Evolutionary conservation across 176 grass and related monocot genomes (phyloP).

Genomic region (Oryza nivara): DNA sequence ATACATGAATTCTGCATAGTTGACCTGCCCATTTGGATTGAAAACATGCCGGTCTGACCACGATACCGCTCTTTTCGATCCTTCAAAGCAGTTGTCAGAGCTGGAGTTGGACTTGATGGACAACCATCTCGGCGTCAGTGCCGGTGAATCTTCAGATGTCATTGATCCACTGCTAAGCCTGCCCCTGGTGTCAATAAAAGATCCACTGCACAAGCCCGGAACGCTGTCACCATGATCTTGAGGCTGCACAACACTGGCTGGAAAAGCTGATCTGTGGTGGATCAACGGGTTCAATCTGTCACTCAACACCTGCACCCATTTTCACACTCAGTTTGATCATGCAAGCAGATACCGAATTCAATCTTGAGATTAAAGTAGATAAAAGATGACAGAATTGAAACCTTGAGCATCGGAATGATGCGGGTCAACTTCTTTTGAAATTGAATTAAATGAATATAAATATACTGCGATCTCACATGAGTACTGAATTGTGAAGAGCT

Average conservation of each 20-base stretch:
- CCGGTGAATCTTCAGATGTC: conserved; percentile 49
- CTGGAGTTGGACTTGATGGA: conserved; percentile 48
- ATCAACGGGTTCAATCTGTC: conserved; percentile 34
- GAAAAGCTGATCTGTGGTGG: conserved; percentile 21
- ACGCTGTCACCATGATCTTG: conserved; percentile 16
- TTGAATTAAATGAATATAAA: neutral
- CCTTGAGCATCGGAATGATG: neutral
- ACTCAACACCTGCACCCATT: conserved; percentile 18
- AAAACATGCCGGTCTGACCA: conserved; percentile 22
- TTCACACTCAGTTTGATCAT: neutral
- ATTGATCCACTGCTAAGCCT: conserved; percentile 41
- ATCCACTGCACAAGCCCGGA: neutral
- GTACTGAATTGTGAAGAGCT: neutral
- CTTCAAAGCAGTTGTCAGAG: conserved; percentile 36
- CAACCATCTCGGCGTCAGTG: conserved; percentile 39
- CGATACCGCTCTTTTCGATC: conserved; percentile 22
- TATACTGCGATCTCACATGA: neutral
- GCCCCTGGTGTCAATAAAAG: conserved; percentile 33
- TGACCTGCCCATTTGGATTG: conserved; percentile 11
- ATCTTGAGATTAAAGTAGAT: neutral
- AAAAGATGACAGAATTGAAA: neutral
- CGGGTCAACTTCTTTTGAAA: neutral
- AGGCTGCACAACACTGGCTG: neutral
- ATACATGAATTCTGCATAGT: conserved; percentile 44
- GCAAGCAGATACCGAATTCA: neutral